phyloP scores from a whole-genome alignment of 345 rosid genomes.

The Lepidium africanum region DNA sequence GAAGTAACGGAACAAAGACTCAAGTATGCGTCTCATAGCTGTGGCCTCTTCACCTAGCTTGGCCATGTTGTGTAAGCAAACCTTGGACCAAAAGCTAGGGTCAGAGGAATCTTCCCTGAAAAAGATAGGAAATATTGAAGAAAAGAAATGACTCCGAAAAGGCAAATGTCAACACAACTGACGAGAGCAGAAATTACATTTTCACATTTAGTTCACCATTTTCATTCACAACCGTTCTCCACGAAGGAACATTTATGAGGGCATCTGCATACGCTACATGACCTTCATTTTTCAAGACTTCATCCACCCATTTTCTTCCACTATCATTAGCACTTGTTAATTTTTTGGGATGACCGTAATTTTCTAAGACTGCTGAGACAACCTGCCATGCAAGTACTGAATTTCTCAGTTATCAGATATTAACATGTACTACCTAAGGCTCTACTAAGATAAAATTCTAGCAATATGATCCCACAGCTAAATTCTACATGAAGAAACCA shows the following conservation, averaged over 20 bases:
- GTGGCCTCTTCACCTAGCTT: slow-evolving; percentile 90
- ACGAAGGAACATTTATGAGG: slow-evolving; percentile 51
- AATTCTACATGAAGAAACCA: background rate
- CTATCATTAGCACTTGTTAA: slow-evolving; percentile 34
- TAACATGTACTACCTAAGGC: background rate
- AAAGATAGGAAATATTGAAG: slow-evolving; percentile 2
- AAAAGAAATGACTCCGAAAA: background rate
- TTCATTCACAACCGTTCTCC: slow-evolving; percentile 66
- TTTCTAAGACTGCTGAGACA: slow-evolving; percentile 85
- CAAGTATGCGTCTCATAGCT: slow-evolving; percentile 78
- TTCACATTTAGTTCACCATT: slow-evolving; percentile 67
- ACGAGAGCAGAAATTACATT: slow-evolving; percentile 39
- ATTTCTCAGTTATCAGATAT: background rate
- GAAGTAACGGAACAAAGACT: slow-evolving; percentile 84
- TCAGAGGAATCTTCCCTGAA: slow-evolving; percentile 64
- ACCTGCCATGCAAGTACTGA: slow-evolving; percentile 42
- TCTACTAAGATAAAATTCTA: background rate
- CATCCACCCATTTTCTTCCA: slow-evolving; percentile 65
- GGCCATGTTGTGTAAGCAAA: slow-evolving; percentile 92
- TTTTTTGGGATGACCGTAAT: slow-evolving; percentile 45
- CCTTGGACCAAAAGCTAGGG: slow-evolving; percentile 92
- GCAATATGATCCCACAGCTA: background rate
- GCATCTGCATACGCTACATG: slow-evolving; percentile 42
- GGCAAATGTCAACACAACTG: background rate
- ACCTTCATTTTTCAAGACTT: slow-evolving; percentile 69